Base-by-base conservation (phyloP, 169 alveolate species). In the Cryptosporidium felis region DNA sequence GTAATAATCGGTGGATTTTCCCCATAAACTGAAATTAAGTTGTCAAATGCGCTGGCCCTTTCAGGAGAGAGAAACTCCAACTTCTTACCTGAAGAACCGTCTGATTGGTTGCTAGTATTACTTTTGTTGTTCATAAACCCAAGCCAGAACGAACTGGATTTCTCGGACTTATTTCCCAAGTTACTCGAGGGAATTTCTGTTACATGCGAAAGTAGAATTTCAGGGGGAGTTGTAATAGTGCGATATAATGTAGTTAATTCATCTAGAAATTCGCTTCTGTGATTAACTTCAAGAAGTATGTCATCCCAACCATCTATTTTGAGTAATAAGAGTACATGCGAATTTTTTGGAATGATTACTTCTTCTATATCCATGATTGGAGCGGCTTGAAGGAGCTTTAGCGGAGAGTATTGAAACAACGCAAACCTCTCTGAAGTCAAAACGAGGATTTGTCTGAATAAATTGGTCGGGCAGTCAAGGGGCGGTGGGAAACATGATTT, bases 401-500 rank as follows among this genome's bases (percentile, higher is more conserved):
- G 34, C 1, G 85, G 85, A 1, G 85, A 53, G 56, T 74, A 56
- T 53, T 74, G 85, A 53, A 53, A 74, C 18, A 74, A 26, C 14
- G 85, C 85, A 53, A 74, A 53, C 38, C 85, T 74, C 41, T 74
- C 85, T 26, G 85, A 53, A 38, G 85, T 74, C 40, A 74, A 53
- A 36, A 74, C 85, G 23, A 74, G 67, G 36, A 74, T 74, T 18
- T 74, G 85, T 38, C 85, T 74, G 38, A 74, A 74, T 38, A 74
- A 10, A 21, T 56, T 74, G 4, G 53, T 53, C 49, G 81, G 81
- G 34, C 74, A 74, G 30, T 74, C 85, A 5, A 74, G 67, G n/a
- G 85, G 85, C n/a, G 85, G 85, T 9, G 85, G 85, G 56, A 74
- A 74, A 53, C 85, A 74, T n/a, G 85, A 74, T 21, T 49, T 53